A percentile compares a stretch with the other conserved stretches of the same genome.
These are phyloP conservation scores for Paecilomyces dactylethromorphus DNA, from an alignment of 2,329 filamentous ascomycete genomes.

Conservation along the genomic window DNA sequence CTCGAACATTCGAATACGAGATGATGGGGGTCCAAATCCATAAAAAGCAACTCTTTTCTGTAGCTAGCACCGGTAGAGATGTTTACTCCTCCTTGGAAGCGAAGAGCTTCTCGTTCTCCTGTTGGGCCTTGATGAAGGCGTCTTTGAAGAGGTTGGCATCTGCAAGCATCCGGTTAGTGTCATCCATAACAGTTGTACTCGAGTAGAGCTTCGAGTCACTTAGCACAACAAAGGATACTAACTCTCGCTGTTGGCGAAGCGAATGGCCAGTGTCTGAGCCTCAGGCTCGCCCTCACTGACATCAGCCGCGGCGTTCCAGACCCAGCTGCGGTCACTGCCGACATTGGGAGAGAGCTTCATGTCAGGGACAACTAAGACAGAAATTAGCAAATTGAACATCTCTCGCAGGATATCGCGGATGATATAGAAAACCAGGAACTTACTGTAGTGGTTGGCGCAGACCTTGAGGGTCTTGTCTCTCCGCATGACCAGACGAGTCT, in stretches of 20 bases:
- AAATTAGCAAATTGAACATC: constrained; percentile 13
- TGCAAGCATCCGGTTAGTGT: constrained; percentile 29
- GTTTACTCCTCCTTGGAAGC: constrained; percentile 42
- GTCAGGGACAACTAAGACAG: constrained; percentile 73
- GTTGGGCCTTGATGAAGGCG: constrained; percentile 90
- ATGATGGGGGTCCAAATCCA: neutral
- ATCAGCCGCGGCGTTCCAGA: constrained; percentile 97
- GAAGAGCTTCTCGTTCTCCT: constrained; percentile 90
- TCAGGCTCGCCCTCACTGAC: constrained; percentile 97
- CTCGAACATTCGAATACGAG: neutral
- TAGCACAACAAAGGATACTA: constrained; percentile 28
- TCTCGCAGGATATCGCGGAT: neutral
- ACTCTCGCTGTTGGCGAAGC: constrained; percentile 97
- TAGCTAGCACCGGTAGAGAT: constrained; percentile 1
- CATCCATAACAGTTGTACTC: neutral
- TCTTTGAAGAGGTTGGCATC: constrained; percentile 98
- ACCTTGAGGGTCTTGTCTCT: constrained; percentile 99
- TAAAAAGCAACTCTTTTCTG: neutral
- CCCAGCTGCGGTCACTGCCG: constrained; percentile 96
- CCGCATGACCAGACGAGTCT: constrained; percentile 97
- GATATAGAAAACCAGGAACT: constrained; percentile 26
- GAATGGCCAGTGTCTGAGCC: constrained; percentile 90
- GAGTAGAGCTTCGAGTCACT: too few species aligned
- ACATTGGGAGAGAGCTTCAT: constrained; percentile 99
- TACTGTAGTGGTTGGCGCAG: constrained; percentile 99